Conservation (phyloP, 768 basidiomycete genomes). For the Lactifluus volemus region DNA sequence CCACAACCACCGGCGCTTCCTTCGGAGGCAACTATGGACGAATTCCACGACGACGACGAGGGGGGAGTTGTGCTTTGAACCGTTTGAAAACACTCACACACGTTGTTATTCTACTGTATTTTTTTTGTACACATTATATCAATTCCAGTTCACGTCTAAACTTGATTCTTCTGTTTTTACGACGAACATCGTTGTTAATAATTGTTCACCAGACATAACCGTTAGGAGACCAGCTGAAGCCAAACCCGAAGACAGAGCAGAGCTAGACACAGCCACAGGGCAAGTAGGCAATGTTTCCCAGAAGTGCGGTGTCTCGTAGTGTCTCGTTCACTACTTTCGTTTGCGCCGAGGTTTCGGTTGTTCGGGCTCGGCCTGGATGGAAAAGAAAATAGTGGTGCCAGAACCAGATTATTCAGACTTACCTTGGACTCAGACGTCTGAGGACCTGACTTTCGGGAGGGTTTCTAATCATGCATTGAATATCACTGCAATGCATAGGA, state of each 20-base stretch:
- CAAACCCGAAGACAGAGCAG: not conserved
- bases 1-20: not conserved
- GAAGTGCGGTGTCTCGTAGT: not conserved
- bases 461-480: conserved; percentile 2
- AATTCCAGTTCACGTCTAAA: not conserved
- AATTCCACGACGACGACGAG: not conserved
- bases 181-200: not conserved
- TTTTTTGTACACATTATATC: not conserved
- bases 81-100: not conserved
- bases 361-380: conserved; percentile 7
- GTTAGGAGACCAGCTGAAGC: not conserved
- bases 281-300: not conserved
- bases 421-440: conserved; percentile 9
- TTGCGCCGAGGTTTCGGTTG: conserved; percentile 14
- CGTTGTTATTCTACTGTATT: not conserved
- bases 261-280: not conserved
- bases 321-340: not conserved
- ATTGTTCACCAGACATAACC: not conserved
- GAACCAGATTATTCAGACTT: not conserved
- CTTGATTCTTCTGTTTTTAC: not conserved
- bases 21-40: not conserved
- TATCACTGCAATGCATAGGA: not conserved
- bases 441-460: not conserved
- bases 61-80: conserved; percentile 14
- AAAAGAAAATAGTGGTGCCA: not conserved